Percentiles rank a stretch among this genome's conserved stretches.
phyloP scores from a whole-genome alignment of 768 basidiomycete species.

The Porphyrellus cyaneotinctus region DNA sequence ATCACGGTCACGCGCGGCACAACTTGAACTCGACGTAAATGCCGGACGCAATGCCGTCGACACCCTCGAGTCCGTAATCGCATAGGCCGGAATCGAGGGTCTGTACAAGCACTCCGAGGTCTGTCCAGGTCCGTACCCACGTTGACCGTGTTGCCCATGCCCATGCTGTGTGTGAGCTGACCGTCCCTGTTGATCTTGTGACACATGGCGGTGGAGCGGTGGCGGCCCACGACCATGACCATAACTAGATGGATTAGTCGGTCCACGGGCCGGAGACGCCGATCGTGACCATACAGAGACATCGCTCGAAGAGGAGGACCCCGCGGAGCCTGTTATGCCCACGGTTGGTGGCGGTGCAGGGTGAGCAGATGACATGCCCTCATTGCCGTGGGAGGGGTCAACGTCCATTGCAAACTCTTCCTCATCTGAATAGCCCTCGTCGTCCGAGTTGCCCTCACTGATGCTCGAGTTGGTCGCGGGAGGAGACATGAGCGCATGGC shows the following conservation, averaged over 20 bases:
- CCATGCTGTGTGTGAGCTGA: neutral
- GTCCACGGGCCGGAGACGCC: slow-evolving; percentile 22
- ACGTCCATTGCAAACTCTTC: slow-evolving; percentile 28
- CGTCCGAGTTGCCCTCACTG: slow-evolving; percentile 28
- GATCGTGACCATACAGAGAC: slow-evolving; percentile 26
- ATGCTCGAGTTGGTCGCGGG: slow-evolving; percentile 29
- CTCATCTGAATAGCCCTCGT: slow-evolving; percentile 26
- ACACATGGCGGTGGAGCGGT: slow-evolving; percentile 17
- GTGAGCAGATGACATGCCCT: slow-evolving; percentile 12
- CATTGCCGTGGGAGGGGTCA: slow-evolving; percentile 11
- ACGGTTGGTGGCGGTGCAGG: slow-evolving; percentile 3
- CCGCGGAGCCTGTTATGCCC: slow-evolving; percentile 15
- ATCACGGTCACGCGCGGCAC: slow-evolving; percentile 17
- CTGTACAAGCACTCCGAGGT: slow-evolving; percentile 25
- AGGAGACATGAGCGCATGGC: slow-evolving; percentile 25
- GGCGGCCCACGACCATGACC: slow-evolving; percentile 7
- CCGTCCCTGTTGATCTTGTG: slow-evolving; percentile 19
- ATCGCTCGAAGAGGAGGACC: slow-evolving; percentile 23
- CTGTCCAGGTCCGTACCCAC: slow-evolving; percentile 4
- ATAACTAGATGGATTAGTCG: slow-evolving; percentile 4
- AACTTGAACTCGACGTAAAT: slow-evolving; percentile 26
- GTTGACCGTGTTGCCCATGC: neutral
- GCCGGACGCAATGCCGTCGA: slow-evolving; percentile 33
- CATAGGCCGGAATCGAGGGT: slow-evolving; percentile 31
- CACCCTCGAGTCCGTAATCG: slow-evolving; percentile 31